A percentile compares a stretch with the other conserved stretches of the same genome.
These are phyloP conservation scores for Penicillium vulpinum DNA, from an alignment of 2,329 filamentous ascomycete species.

Conservation along the genomic window DNA sequence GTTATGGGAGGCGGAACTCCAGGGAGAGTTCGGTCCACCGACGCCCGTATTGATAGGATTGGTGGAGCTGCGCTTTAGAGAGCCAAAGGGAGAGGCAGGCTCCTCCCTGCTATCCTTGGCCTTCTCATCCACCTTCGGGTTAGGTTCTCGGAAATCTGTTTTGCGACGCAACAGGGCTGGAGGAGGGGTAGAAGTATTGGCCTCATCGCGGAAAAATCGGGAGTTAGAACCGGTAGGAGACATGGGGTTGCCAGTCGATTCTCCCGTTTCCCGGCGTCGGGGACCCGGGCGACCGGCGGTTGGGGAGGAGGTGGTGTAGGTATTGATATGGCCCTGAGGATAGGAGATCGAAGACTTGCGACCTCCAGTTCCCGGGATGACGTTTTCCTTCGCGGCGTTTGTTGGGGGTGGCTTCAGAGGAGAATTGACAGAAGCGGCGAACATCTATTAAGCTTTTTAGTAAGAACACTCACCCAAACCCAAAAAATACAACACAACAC, in stretches of 20 bases:
- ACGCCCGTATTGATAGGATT: slow-evolving; percentile 54
- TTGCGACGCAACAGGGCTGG: slow-evolving; percentile 61
- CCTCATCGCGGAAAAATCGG: slow-evolving; percentile 51
- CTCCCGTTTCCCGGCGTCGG: slow-evolving; percentile 80
- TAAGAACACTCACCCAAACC: background rate
- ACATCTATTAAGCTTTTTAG: slow-evolving; percentile 59
- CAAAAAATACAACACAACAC: slow-evolving; percentile 20
- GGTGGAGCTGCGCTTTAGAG: slow-evolving; percentile 58
- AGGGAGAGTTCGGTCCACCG: slow-evolving; percentile 55
- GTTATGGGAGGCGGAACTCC: slow-evolving; percentile 60
- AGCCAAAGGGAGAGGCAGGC: slow-evolving; percentile 51
- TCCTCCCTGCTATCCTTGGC: slow-evolving; percentile 49
- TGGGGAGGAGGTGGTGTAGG: slow-evolving; percentile 72
- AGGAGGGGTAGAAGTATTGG: slow-evolving; percentile 60
- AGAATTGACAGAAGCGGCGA: slow-evolving; percentile 86
- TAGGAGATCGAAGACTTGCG: slow-evolving; percentile 81
- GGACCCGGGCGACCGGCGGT: slow-evolving; percentile 70
- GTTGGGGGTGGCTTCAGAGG: slow-evolving; percentile 82
- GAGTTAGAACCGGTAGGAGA: slow-evolving; percentile 48
- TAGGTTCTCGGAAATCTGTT: slow-evolving; percentile 60
- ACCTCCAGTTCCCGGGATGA: slow-evolving; percentile 46
- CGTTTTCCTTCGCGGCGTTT: slow-evolving; percentile 59
- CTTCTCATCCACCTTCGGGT: slow-evolving; percentile 50
- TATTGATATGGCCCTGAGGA: slow-evolving; percentile 59
- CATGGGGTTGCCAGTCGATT: slow-evolving; percentile 59